These are phyloP conservation scores for Termitomyces sp. DNA, from an alignment of 768 basidiomycete species.

Conservation along the genomic window DNA sequence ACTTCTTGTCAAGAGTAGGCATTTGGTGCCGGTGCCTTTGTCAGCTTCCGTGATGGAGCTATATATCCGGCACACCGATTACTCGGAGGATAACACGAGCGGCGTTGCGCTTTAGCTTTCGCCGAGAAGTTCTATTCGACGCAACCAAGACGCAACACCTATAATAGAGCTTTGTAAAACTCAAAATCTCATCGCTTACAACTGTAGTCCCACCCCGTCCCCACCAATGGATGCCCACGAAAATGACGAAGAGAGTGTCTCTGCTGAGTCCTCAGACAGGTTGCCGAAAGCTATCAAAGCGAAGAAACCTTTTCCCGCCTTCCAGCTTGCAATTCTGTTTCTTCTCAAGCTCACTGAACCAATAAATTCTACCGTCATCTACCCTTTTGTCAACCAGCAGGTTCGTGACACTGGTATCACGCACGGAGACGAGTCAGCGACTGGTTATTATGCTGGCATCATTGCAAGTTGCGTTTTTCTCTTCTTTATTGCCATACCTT, in stretches of 20 bases:
- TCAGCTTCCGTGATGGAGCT: not conserved
- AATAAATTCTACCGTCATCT: conserved; percentile 28
- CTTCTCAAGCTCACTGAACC: conserved; percentile 28
- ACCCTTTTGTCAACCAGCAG: conserved; percentile 39
- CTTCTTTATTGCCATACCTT: not conserved
- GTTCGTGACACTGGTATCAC: conserved; percentile 37
- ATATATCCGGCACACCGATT: not conserved
- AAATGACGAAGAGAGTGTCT: conserved; percentile 1
- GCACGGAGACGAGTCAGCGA: conserved; percentile 31
- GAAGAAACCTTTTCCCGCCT: conserved; percentile 8
- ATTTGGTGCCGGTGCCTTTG: no score
- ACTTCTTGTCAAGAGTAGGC: not conserved
- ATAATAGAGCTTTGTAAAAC: not conserved
- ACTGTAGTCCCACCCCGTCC: not conserved
- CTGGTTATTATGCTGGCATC: conserved; percentile 42
- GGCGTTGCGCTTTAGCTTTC: not conserved
- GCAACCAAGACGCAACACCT: not conserved
- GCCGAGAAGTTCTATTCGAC: not conserved
- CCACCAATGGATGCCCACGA: conserved; percentile 1
- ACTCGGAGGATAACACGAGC: not conserved
- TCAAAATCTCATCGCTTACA: no score
- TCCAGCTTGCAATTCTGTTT: conserved; percentile 29
- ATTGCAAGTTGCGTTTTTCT: conserved; percentile 24
- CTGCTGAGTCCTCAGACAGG: not conserved
- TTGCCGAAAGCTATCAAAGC: not conserved